A percentile compares a stretch with the other conserved stretches of the same genome.
These are phyloP conservation scores for Yarrowia yakushimensis DNA, from an alignment of 805 yeast genomes.

Conservation along the genomic window DNA sequence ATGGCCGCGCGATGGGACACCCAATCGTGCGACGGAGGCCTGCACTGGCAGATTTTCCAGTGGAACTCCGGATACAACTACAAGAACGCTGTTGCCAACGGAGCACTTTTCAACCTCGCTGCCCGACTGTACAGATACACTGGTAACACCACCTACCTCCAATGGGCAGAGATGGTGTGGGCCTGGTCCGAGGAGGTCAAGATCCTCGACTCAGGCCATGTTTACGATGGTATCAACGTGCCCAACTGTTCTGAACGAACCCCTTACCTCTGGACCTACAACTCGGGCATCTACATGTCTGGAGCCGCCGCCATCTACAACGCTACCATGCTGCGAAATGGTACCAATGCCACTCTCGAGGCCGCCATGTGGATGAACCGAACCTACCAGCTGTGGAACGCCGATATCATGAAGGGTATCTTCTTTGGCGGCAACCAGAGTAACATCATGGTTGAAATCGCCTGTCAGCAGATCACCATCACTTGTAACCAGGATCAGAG, in stretches of 20 bases:
- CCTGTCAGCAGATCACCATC: conserved; percentile 61
- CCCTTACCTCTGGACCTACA: conserved; percentile 76
- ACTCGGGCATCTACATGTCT: conserved; percentile 71
- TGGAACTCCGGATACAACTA: conserved; percentile 95
- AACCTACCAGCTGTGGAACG: conserved; percentile 53
- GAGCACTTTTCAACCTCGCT: conserved; percentile 79
- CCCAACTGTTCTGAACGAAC: conserved; percentile 62
- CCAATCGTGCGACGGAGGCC: conserved; percentile 73
- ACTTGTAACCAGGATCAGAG: conserved; percentile 84
- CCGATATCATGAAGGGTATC: conserved; percentile 31
- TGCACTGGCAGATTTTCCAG: conserved; percentile 92
- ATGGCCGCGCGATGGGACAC: conserved; percentile 89
- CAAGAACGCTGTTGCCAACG: conserved; percentile 89
- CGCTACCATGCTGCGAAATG: conserved; percentile 48
- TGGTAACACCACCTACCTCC: conserved; percentile 65
- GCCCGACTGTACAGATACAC: conserved; percentile 85
- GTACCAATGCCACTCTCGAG: conserved; percentile 37
- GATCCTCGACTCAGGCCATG: conserved; percentile 47
- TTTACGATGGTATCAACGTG: conserved; percentile 42
- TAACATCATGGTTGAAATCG: conserved; percentile 71
- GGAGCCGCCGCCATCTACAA: conserved; percentile 82
- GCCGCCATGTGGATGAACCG: conserved; percentile 57
- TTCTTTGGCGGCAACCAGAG: conserved; percentile 28
- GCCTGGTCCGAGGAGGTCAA: conserved; percentile 70
- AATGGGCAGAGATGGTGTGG: conserved; percentile 71